Evolutionary conservation across 768 basidiomycete species (phyloP).

Genomic region (Lentinula sp.): DNA sequence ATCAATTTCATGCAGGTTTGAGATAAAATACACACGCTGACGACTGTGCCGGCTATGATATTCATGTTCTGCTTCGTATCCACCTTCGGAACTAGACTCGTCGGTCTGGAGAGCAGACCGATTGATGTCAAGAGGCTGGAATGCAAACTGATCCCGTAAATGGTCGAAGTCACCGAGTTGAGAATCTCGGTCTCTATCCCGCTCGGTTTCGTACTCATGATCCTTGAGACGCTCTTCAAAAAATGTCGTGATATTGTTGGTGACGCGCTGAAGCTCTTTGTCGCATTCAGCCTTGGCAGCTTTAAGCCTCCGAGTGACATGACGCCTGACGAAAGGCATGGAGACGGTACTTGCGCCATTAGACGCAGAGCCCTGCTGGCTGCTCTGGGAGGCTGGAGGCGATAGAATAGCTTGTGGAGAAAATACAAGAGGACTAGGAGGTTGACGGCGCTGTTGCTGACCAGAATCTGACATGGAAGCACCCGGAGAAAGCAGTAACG

Average conservation of each 20-base stretch:
- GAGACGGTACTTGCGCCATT: slow-evolving; percentile 74
- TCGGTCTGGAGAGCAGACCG: slow-evolving; percentile 53
- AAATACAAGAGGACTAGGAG: slow-evolving; percentile 79
- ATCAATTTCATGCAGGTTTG: slow-evolving; percentile 39
- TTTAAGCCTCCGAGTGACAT: slow-evolving; percentile 89
- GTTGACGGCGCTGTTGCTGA: slow-evolving; percentile 46
- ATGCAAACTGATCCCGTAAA: slow-evolving; percentile 57
- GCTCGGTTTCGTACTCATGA: slow-evolving; percentile 65
- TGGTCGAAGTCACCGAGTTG: slow-evolving; percentile 49
- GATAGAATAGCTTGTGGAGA: slow-evolving; percentile 60
- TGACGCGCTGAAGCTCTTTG: slow-evolving; percentile 91
- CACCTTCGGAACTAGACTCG: slow-evolving; percentile 75
- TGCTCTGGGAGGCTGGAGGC: slow-evolving; percentile 39
- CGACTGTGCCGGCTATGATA: slow-evolving; percentile 55
- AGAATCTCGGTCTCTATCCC: slow-evolving; percentile 54
- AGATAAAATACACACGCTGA: slow-evolving; percentile 57
- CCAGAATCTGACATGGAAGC: slow-evolving; percentile 42
- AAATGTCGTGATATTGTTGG: slow-evolving; percentile 89
- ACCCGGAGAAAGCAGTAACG: background rate
- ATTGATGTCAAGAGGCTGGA: slow-evolving; percentile 49
- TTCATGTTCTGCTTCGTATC: slow-evolving; percentile 76
- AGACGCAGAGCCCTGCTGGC: slow-evolving; percentile 32
- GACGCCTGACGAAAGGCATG: slow-evolving; percentile 89
- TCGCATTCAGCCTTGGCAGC: slow-evolving; percentile 96
- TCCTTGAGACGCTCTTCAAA: slow-evolving; percentile 89